Base-by-base conservation (phyloP, 495 filamentous ascomycete genomes). In the Penicillium lagena region DNA sequence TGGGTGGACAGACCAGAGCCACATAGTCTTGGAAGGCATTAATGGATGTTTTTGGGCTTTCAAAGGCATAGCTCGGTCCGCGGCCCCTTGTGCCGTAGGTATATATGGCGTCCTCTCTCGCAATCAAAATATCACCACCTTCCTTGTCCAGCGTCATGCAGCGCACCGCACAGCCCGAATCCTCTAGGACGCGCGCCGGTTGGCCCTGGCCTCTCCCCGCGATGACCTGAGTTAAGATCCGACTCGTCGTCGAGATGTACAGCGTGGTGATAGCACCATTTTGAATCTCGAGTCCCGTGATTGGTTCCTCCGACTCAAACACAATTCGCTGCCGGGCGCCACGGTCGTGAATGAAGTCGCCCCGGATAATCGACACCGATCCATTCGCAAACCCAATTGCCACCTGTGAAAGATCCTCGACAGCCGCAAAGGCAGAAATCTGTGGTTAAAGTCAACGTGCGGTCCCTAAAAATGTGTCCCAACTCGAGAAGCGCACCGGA, bases 351-450 rank as follows among this genome's bases (percentile, higher is more conserved):
- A 98, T 90, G 37, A 98, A 68, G 64, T 98, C 93, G 42, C 93
- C 93, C 33, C 93, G 80, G 45, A 98, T 86, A 31, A 96, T 82
- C 8, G 89, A 94, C 28, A 98, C 93, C 9, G 89, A 83, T 13
- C 93, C 93, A 63, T 97, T 96, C 17, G 85, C 93, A 63, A 98
- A 98, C 12, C 94, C 93, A 9, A 97, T 82, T 15, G 90, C 93
- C 7, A 96, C 76, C 70, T 96, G 91, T 8, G 88, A 87, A 11
- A 97, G 72, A 60, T 95, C 87, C 34, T 86, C 83, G 29, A 95
- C 77, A 7, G 85, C 82, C 12, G 89, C 78, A 63, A 97, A 95
- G 10, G 90, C 89, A 15, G 90, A 93, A 27, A 96, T 87, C 88
- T 94, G 50, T 17, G 22, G 2, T 2, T n/a, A 29, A 0, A 7